Base-by-base conservation (phyloP, 257 asterid genomes). In the Solanum clarkiae region DNA sequence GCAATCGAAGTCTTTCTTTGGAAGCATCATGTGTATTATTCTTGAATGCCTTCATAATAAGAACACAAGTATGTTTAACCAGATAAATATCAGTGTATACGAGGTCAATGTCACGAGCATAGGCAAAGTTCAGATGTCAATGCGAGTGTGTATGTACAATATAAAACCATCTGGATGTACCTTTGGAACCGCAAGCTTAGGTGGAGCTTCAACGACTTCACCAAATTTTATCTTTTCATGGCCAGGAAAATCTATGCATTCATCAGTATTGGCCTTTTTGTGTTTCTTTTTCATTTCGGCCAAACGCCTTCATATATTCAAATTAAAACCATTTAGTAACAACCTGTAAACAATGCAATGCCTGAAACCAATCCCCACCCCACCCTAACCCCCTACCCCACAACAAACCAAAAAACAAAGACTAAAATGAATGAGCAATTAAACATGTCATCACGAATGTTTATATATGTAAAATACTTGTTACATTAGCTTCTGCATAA, bases 121-220 rank as follows among this genome's bases (percentile, higher is more conserved):
- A 51, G 47, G 47, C 63, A 77, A 51, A 77, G 45, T 51, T 77
- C 24, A 51, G 16, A 69, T 51, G 82, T 77, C 82, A 77, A 77
- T 77, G 82, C 62, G 24, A 16, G 63, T 51, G 47, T 51, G 14
- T 77, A 77, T 15, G 15, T 77, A 51, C 17, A 51, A 32, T 29
- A 51, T 51, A 26, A 6, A 51, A 16, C 26, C 57, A 77, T 77
- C 45, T 26, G 10, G 59, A 10, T 16, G 63, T 83, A 97, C 99
- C 98, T 94, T 95, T 29, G 99, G 98, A 82, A 93, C 88, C 16
- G 88, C 86, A 66, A 74, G 87, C 92, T 97, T 95, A 0, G 97
- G 99, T 10, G 99, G 99, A 42, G 98, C 99, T 90, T 86, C 72
- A 57, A 97, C 98, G 57, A 97, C 89, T 18, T 97, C 99, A 65